Base-by-base conservation (phyloP, 192 early-diverging fungal species). In the Umbelopsis sp. region DNA sequence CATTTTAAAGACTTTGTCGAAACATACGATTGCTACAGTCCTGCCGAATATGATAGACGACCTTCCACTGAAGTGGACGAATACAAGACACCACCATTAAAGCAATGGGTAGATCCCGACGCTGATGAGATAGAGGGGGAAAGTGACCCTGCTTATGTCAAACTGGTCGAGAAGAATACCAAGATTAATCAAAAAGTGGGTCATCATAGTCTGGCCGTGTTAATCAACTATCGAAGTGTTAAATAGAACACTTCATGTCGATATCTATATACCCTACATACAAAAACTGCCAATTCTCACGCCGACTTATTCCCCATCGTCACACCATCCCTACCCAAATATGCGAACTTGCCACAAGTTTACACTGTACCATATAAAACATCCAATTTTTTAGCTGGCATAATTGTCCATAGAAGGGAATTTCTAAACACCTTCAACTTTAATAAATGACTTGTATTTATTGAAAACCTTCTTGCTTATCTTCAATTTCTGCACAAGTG, bases 1-100 rank as follows among this genome's bases (percentile, higher is more conserved):
- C 56, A 62, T 14, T 62, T 62, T 62, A 22, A 62, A 62, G 56
- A 62, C 26, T 62, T 34, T 62, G 56, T 62, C 26, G 56, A 62
- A 34, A 62, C 56, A 0, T 62, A 62, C 31, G 56, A 62, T 1
- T 20, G 26, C 26, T 62, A 62, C 31, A 62, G 56, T 26, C 31
- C 56, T 10, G n/a, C 56, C 17, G 56, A 62, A 62, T 62, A 62
- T 34, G 56, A 62, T 32, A 62, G 56, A 62, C 29, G 56, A 34
- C 56, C 56, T 2, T 62, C 56, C 12, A 32, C 24, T 34, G 56
- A 62, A 12, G 12, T 62, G 29, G 56, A 62, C n/a, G 56, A 62
- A 34, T 62, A n/a, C 26, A 14, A 32, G 25, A 14, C 4, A 62
- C 56, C 56, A 34, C 17, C 56, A 5, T 62, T 32, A 34, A 32